Evolutionary conservation across 1,284 basidiomycete species (phyloP).

Genomic region (Rhodotorula sp.): DNA sequence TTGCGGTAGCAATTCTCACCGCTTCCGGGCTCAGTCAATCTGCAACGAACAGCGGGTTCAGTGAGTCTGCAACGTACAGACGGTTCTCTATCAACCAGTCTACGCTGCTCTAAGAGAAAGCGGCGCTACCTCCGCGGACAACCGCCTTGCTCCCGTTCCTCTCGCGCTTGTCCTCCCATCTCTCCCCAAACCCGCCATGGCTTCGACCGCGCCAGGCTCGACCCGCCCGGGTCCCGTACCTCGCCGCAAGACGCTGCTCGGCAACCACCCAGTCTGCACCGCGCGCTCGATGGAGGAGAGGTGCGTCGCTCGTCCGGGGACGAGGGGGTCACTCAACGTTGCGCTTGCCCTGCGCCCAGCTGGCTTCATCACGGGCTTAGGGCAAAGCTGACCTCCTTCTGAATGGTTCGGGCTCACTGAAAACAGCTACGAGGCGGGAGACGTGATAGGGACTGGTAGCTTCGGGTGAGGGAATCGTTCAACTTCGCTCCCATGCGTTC

Average conservation of each 20-base stretch:
- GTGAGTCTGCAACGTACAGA: too few species aligned
- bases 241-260: constrained; percentile 35
- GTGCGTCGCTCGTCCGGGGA: constrained; percentile 4
- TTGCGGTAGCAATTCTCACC: too few species aligned
- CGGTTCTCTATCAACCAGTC: too few species aligned
- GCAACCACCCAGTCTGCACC: constrained; percentile 34
- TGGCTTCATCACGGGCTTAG: too few species aligned
- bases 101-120: too few species aligned
- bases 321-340: constrained; percentile 1
- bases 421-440: constrained; percentile 78
- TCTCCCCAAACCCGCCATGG: background rate
- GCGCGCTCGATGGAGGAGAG: constrained; percentile 34
- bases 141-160: background rate
- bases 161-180: background rate
- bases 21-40: too few species aligned
- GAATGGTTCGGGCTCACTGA: background rate
- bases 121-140: too few species aligned
- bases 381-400: too few species aligned
- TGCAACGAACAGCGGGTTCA: too few species aligned
- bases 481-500: background rate
- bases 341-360: too few species aligned
- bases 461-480: constrained; percentile 60
- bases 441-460: constrained; percentile 92
- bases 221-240: constrained; percentile 1
- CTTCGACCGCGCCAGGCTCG: background rate